phyloP scores from a whole-genome alignment of 108 stramenopile species.

The Hondaea fermentalgiana region DNA sequence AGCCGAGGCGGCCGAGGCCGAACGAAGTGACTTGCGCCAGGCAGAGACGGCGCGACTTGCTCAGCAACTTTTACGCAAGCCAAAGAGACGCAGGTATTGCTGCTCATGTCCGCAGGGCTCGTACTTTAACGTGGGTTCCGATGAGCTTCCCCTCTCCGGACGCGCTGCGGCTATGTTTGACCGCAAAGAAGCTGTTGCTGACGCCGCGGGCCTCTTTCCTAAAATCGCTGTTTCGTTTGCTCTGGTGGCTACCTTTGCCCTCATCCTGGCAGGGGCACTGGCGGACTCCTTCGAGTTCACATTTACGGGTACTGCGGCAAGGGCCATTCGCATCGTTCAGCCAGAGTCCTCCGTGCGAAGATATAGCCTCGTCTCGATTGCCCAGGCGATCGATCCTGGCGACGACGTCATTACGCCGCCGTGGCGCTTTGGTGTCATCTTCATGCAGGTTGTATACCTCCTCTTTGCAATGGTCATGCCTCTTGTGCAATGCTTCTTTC shows the following conservation, averaged over 20 bases:
- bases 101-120: neutral
- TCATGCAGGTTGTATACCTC: slow-evolving; percentile 64
- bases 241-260: neutral
- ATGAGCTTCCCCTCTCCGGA: neutral
- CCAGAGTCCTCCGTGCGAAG: slow-evolving; percentile 27
- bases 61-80: neutral
- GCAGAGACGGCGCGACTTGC: neutral
- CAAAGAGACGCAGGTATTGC: neutral
- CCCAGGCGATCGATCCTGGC: slow-evolving; percentile 38
- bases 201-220: slow-evolving; percentile 41
- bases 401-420: slow-evolving; percentile 44
- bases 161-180: neutral
- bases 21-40: neutral
- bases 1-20: neutral
- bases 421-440: slow-evolving; percentile 46
- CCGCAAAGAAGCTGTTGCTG: slow-evolving; percentile 17
- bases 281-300: slow-evolving; percentile 67
- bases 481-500: slow-evolving; percentile 49
- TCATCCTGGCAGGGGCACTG: slow-evolving; percentile 36
- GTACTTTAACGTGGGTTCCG: neutral
- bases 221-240: slow-evolving; percentile 17
- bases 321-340: slow-evolving; percentile 43
- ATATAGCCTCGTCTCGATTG: slow-evolving; percentile 69
- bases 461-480: slow-evolving; percentile 76
- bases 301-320: slow-evolving; percentile 71